These are phyloP conservation scores for Phytophthora pseudosyringae DNA, from an alignment of 352 stramenopile species.

Conservation along the genomic window DNA sequence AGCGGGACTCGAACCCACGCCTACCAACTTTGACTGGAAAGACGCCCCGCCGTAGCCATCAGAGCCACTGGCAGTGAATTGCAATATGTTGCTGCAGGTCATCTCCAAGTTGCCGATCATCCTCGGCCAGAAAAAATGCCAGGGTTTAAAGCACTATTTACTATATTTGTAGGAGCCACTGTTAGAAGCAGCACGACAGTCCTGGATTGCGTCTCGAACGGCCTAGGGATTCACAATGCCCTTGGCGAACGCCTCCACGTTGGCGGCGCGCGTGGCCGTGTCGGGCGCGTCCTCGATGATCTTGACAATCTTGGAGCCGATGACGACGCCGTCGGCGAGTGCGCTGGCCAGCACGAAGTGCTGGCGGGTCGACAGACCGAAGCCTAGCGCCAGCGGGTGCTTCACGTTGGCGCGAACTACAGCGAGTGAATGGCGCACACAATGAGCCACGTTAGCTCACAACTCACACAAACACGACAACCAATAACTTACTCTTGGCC, in stretches of 20 bases:
- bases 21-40: slow-evolving; percentile 4
- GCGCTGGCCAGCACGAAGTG: slow-evolving; percentile 92
- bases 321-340: slow-evolving; percentile 92
- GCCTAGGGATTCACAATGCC: slow-evolving; percentile 64
- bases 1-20: slow-evolving; percentile 72
- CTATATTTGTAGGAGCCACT: slow-evolving; percentile 21
- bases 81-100: not conserved
- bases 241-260: slow-evolving; percentile 81
- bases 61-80: slow-evolving; percentile 29
- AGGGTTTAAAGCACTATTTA: not conserved
- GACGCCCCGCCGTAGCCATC: slow-evolving; percentile 4
- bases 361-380: slow-evolving; percentile 96
- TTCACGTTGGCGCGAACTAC: slow-evolving; percentile 84
- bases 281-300: slow-evolving; percentile 75
- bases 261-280: slow-evolving; percentile 67
- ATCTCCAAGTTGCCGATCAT: not conserved
- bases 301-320: slow-evolving; percentile 90
- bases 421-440: slow-evolving; percentile 9
- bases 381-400: slow-evolving; percentile 95
- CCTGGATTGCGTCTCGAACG: slow-evolving; percentile 1
- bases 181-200: slow-evolving; percentile 8
- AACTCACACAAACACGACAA: not conserved
- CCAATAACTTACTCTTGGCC: slow-evolving; percentile 63
- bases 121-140: not conserved
- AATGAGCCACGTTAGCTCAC: not conserved